These are phyloP conservation scores for Rhizophagus clarus DNA, from an alignment of 192 early-diverging fungal genomes.

Conservation along the genomic window DNA sequence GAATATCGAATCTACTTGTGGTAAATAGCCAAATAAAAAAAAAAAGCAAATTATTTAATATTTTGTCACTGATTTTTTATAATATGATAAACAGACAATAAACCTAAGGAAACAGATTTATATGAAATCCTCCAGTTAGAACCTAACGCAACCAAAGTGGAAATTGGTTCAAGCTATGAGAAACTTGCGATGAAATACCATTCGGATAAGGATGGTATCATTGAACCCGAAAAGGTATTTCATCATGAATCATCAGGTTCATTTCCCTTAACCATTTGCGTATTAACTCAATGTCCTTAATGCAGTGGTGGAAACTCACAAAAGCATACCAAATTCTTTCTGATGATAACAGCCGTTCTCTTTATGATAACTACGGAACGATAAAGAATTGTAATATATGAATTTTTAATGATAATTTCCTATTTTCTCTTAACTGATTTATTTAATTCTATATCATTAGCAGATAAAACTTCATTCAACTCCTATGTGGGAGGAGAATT, in stretches of 20 bases:
- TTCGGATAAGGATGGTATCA: constrained; percentile 66
- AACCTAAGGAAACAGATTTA: constrained; percentile 74
- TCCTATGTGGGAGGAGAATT: neutral
- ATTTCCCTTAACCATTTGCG: neutral
- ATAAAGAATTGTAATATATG: neutral
- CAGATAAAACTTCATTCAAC: neutral
- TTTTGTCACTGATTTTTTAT: neutral
- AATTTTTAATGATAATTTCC: constrained; percentile 23
- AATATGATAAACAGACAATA: constrained; percentile 18
- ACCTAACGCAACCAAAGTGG: constrained; percentile 69
- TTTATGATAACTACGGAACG: neutral
- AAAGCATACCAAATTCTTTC: constrained; percentile 7
- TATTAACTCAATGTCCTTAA: neutral
- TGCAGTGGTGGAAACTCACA: neutral
- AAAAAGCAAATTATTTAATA: neutral
- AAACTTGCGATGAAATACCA: constrained; percentile 89
- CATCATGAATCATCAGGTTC: neutral
- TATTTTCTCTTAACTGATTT: neutral
- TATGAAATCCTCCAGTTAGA: constrained; percentile 86
- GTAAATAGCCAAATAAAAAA: neutral
- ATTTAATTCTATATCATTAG: neutral
- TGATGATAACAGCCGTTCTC: neutral
- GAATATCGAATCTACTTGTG: neutral
- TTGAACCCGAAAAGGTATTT: neutral
- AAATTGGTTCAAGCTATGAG: constrained; percentile 93